Evolutionary conservation across 2,329 filamentous ascomycete genomes (phyloP).

Genomic region (Chalaropsis thielavioides): DNA sequence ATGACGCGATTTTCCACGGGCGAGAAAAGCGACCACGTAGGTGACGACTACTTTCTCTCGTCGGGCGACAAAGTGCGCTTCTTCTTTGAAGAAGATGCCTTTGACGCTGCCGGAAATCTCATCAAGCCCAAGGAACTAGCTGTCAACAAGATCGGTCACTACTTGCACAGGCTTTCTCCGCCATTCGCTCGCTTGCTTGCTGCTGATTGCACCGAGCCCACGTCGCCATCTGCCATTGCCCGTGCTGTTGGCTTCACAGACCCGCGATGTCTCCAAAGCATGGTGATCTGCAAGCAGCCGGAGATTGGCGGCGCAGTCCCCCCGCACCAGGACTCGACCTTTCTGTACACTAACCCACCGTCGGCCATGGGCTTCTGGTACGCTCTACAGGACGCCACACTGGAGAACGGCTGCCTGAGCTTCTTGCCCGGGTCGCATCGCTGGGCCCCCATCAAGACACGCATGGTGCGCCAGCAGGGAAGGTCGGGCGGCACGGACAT

Average conservation of each 20-base stretch:
- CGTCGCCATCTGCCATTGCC: conserved; percentile 48
- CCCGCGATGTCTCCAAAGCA: conserved; percentile 72
- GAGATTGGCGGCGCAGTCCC: conserved; percentile 87
- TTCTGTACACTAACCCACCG: conserved; percentile 78
- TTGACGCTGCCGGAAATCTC: conserved; percentile 49
- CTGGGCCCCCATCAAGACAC: conserved; percentile 52
- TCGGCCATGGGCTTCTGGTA: conserved; percentile 95
- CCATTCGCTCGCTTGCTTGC: conserved; percentile 47
- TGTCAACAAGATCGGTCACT: conserved; percentile 81
- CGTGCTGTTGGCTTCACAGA: conserved; percentile 57
- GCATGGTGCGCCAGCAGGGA: conserved; percentile 55
- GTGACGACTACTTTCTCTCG: conserved; percentile 84
- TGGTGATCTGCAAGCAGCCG: conserved; percentile 97
- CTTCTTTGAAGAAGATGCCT: conserved; percentile 95
- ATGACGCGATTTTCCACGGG: conserved; percentile 91
- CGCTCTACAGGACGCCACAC: conserved; percentile 80
- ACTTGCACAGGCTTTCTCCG: conserved; percentile 52
- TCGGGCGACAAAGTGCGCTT: conserved; percentile 88
- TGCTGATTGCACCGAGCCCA: conserved; percentile 33
- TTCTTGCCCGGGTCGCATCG: conserved; percentile 74
- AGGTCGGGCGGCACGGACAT: conserved; percentile 50
- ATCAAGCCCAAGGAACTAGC: conserved; percentile 66
- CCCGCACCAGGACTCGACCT: conserved; percentile 83
- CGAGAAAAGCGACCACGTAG: conserved; percentile 59
- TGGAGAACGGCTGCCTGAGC: conserved; percentile 74